phyloP scores from a whole-genome alignment of 1,284 basidiomycete species.

The Tilletia walkeri region DNA sequence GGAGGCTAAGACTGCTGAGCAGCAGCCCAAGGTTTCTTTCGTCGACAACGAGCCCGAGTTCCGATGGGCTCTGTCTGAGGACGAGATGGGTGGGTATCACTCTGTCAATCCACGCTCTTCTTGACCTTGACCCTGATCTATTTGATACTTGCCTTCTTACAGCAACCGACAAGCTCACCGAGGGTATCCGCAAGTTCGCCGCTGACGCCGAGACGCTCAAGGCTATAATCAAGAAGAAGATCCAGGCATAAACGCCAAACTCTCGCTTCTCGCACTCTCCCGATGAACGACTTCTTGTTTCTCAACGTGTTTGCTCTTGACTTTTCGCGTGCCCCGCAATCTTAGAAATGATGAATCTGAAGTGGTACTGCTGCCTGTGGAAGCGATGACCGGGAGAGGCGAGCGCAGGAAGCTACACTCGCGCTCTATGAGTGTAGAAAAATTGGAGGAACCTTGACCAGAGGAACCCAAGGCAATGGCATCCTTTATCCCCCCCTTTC shows the following conservation, averaged over 20 bases:
- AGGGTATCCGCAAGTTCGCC: constrained; percentile 84
- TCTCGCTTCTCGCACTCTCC: neutral
- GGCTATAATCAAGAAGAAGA: constrained; percentile 74
- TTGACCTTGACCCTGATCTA: neutral
- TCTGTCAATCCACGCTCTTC: neutral
- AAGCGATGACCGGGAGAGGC: no score
- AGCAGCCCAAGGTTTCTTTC: constrained; percentile 77
- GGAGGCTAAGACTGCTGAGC: constrained; percentile 65
- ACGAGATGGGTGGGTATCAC: constrained; percentile 10
- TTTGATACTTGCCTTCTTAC: neutral
- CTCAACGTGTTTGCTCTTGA: no score
- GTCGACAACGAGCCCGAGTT: constrained; percentile 93
- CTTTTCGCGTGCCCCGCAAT: no score
- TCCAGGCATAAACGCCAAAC: constrained; percentile 54
- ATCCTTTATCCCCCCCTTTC: no score
- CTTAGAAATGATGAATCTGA: no score
- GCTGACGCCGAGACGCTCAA: constrained; percentile 91
- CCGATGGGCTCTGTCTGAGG: constrained; percentile 71
- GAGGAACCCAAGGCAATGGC: no score
- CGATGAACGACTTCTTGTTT: no score
- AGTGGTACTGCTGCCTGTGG: no score
- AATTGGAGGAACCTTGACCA: no score
- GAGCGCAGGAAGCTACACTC: no score
- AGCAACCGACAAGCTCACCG: constrained; percentile 64
- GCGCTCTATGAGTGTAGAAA: no score